These are phyloP conservation scores for Rhizoctonia solani DNA, from an alignment of 1,284 basidiomycete species.

Conservation along the genomic window DNA sequence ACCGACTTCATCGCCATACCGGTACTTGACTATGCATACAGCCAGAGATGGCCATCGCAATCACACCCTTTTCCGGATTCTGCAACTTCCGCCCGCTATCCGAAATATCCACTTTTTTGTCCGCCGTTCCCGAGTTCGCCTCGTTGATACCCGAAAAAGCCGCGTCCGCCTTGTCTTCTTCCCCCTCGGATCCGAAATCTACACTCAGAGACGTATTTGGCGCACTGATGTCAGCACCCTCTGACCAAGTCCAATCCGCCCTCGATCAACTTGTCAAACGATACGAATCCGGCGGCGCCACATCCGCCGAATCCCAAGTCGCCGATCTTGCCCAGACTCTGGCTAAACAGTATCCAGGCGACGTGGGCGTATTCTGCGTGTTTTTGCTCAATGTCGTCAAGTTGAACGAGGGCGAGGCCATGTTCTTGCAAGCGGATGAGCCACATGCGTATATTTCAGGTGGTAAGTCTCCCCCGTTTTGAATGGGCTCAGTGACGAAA, in stretches of 20 bases:
- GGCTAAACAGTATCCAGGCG: constrained; percentile 83
- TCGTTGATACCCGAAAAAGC: constrained; percentile 66
- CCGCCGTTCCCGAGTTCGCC: constrained; percentile 76
- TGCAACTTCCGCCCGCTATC: constrained; percentile 87
- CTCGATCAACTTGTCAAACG: constrained; percentile 65
- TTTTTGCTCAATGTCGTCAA: constrained; percentile 89
- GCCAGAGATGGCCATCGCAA: constrained; percentile 96
- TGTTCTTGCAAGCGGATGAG: constrained; percentile 94
- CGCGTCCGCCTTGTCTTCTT: constrained; percentile 51
- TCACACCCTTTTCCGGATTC: constrained; percentile 89
- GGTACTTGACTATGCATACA: constrained; percentile 40
- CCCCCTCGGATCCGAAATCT: constrained; percentile 56
- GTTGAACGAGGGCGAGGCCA: constrained; percentile 82
- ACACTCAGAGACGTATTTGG: constrained; percentile 77
- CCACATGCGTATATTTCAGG: constrained; percentile 96
- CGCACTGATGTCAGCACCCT: constrained; percentile 77
- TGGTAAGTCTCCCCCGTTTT: constrained; percentile 55
- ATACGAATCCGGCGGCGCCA: constrained; percentile 55
- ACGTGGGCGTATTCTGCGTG: constrained; percentile 93
- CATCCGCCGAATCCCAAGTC: constrained; percentile 44
- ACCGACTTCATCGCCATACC: neutral
- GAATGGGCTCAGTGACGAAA: neutral
- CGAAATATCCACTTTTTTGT: constrained; percentile 70
- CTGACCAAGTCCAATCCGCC: constrained; percentile 56
- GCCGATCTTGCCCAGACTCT: constrained; percentile 65